Base-by-base conservation (phyloP, 352 stramenopile species). In the Phytophthora constricta region DNA sequence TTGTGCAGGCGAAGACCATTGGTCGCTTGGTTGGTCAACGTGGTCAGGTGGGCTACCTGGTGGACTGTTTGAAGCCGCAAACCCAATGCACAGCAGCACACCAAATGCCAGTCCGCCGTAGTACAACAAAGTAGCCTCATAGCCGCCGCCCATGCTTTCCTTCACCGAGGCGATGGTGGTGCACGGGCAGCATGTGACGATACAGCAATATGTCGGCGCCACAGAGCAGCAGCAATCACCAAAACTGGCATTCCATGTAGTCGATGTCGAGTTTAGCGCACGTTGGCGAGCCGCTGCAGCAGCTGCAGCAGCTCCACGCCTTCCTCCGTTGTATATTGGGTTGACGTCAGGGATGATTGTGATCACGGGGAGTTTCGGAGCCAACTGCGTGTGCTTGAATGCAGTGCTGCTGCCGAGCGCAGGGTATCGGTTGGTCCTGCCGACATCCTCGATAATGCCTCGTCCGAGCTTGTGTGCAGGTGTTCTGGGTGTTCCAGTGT, bases 71-170 rank as follows among this genome's bases (percentile, higher is more conserved):
- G 54, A 70, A 23, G 58, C 53, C 46, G 67, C 67, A 25, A 83
- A 57, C 5, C 76, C 78, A 11, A 74, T n/a, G 25, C 54, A 80
- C 13, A 87, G 20, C 4, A 82, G 31, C 17, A 77, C 51, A 19
- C 65, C 71, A 46, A 81, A 80, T 2, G 67, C 68, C 37, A 87
- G 64, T 17, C 52, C 70, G 8, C 76, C 76, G 50, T 78, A 87
- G 63, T 76, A 84, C 28, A 86, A 46, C 61, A 86, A 54, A 22
- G 71, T 79, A 13, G 59, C 46, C 39, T 86, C 77, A 52, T 76
- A 81, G n/a, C 58, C 56, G 23, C 62, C 64, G 16, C 74, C 75
- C 25, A 86, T 68, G 7, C 54, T 62, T 37, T 80, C 63, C 28
- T 80, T 77, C 10, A 83, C 57, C 31, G 70, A 73, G 17, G 77